Conservation (phyloP, 805 yeast genomes). For the Candida alai region DNA sequence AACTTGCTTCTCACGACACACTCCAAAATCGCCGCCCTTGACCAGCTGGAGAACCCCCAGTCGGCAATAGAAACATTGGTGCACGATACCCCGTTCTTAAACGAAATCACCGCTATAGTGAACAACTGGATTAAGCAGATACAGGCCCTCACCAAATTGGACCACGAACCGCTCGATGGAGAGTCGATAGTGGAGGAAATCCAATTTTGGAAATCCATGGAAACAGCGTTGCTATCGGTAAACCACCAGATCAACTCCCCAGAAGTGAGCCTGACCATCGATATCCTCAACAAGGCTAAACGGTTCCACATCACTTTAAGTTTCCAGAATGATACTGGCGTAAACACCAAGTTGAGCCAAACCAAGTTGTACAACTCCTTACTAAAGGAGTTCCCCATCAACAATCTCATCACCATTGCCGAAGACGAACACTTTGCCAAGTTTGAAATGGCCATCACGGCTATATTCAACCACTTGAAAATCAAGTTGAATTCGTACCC, state of each 20-base stretch:
- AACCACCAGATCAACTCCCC: constrained; percentile 54
- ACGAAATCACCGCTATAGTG: constrained; percentile 64
- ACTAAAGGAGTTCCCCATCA: constrained; percentile 66
- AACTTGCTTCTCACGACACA: constrained; percentile 53
- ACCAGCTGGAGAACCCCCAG: constrained; percentile 15
- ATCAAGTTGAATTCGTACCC: constrained; percentile 42
- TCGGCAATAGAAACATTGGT: constrained; percentile 36
- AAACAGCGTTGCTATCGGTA: constrained; percentile 51
- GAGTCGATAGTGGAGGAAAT: constrained; percentile 58
- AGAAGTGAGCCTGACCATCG: constrained; percentile 55
- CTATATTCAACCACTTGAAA: constrained; percentile 53
- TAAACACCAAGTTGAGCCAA: constrained; percentile 48
- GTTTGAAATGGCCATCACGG: constrained; percentile 40
- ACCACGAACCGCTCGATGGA: constrained; percentile 54
- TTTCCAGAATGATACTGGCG: constrained; percentile 60
- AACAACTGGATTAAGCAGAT: constrained; percentile 71
- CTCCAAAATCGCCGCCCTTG: constrained; percentile 33
- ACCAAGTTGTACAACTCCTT: constrained; percentile 59
- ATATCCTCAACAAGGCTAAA: constrained; percentile 62
- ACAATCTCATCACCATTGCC: constrained; percentile 39
- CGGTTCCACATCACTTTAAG: constrained; percentile 77
- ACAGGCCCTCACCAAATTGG: constrained; percentile 50
- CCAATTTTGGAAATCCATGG: constrained; percentile 75
- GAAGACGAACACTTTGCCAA: constrained; percentile 28
- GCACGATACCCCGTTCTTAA: constrained; percentile 54